Conservation (phyloP, 2,329 filamentous ascomycete species). For the Blastomyces gilchristii region DNA sequence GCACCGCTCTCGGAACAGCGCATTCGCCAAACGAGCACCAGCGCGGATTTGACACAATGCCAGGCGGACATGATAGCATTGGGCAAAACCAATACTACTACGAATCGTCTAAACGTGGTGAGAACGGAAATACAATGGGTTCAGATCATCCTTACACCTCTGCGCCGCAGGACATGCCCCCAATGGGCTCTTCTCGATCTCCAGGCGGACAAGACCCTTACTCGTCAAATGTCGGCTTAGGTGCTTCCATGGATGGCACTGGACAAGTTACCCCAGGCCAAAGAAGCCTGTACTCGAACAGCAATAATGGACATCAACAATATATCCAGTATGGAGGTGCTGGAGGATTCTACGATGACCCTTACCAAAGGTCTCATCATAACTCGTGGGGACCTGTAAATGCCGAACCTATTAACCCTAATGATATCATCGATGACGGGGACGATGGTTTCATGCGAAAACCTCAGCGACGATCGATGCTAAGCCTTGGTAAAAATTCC, state of each 20-base stretch:
- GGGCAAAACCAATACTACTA: constrained; percentile 16
- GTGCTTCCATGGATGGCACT: constrained; percentile 25
- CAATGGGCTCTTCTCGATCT: constrained; percentile 11
- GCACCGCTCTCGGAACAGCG: constrained; percentile 56
- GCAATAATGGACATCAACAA: constrained; percentile 31
- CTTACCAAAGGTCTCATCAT: constrained; percentile 51
- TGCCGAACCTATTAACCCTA: constrained; percentile 56
- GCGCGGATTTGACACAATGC: constrained; percentile 54
- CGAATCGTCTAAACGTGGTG: constrained; percentile 28
- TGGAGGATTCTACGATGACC: constrained; percentile 47
- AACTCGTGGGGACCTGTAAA: constrained; percentile 42
- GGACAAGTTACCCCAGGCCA: constrained; percentile 27
- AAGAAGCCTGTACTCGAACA: constrained; percentile 26
- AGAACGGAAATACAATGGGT: constrained; percentile 26
- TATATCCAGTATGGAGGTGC: constrained; percentile 24
- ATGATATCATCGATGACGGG: constrained; percentile 74
- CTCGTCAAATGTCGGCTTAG: constrained; percentile 30
- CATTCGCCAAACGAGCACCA: constrained; percentile 51
- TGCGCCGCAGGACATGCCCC: constrained; percentile 13
- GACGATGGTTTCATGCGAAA: constrained; percentile 64
- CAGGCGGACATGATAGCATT: constrained; percentile 26
- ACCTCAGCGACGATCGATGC: constrained; percentile 48
- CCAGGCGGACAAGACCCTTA: constrained; percentile 31
- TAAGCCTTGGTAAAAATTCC: constrained; percentile 44
- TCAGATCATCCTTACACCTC: constrained; percentile 32